Conservation (phyloP, 2,329 filamentous ascomycete species). For the Parastagonospora avenae region DNA sequence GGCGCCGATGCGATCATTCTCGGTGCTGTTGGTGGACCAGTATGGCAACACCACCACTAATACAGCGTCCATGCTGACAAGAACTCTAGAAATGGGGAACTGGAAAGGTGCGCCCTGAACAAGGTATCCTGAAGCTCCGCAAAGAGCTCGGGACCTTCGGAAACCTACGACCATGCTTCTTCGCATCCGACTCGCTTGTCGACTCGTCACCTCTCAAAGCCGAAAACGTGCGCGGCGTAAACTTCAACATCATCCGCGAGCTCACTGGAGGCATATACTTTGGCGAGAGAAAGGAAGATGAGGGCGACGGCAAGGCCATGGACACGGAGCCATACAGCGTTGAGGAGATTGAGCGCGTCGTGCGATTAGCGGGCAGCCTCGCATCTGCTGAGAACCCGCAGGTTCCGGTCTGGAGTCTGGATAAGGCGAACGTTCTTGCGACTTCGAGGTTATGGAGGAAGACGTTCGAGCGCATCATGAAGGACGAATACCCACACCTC, state of each 20-base stretch:
- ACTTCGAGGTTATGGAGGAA: conserved; percentile 89
- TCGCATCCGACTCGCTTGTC: conserved; percentile 78
- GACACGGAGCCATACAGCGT: conserved; percentile 89
- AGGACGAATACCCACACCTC: conserved; percentile 85
- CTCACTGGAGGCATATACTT: conserved; percentile 95
- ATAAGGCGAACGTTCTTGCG: conserved; percentile 96
- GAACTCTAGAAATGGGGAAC: conserved; percentile 82
- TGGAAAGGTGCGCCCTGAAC: conserved; percentile 84
- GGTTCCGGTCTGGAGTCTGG: conserved; percentile 80
- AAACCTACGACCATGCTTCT: conserved; percentile 95
- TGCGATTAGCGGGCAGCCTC: conserved; percentile 78
- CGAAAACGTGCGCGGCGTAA: conserved; percentile 80
- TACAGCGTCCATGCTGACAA: conserved; percentile 10
- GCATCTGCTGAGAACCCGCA: conserved; percentile 78
- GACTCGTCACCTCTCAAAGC: conserved; percentile 86
- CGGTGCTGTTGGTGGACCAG: conserved; percentile 91
- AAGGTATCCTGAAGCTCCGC: conserved; percentile 87
- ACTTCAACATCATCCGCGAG: conserved; percentile 93
- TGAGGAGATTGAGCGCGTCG: conserved; percentile 85
- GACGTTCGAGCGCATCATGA: conserved; percentile 82
- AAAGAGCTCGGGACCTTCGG: conserved; percentile 94
- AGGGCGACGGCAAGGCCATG: conserved; percentile 73
- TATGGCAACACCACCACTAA: conserved; percentile 42
- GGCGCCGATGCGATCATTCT: conserved; percentile 87
- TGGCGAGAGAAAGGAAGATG: conserved; percentile 82